Evolutionary conservation across 2,329 filamentous ascomycete genomes (phyloP).

Genomic region (Arthroderma sp.): DNA sequence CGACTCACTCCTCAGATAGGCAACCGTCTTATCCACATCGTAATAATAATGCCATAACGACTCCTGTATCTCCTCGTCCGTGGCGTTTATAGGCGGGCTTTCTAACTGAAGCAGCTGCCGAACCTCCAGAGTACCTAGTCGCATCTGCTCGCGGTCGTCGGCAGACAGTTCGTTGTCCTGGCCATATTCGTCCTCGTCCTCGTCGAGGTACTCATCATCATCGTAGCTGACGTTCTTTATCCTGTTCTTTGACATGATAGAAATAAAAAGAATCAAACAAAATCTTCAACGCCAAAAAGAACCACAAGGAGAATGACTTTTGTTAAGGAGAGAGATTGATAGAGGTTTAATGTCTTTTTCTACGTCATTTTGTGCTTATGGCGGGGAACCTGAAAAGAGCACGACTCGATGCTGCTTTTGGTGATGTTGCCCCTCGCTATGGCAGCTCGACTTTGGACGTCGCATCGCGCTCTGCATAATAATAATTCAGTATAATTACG

Average conservation of each 20-base stretch:
- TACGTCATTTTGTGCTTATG: no score
- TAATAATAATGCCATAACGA: slow-evolving; percentile 94
- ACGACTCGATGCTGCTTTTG: background rate
- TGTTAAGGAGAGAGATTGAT: background rate
- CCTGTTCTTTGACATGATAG: slow-evolving; percentile 32
- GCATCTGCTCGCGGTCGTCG: slow-evolving; percentile 44
- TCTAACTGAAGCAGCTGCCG: slow-evolving; percentile 50
- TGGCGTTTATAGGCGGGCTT: slow-evolving; percentile 45
- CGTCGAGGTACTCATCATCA: slow-evolving; percentile 29
- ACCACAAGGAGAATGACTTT: background rate
- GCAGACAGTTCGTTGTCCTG: slow-evolving; percentile 22
- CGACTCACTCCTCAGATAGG: slow-evolving; percentile 56
- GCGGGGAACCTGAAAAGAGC: background rate
- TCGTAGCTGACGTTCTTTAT: slow-evolving; percentile 33
- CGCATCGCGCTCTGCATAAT: no score
- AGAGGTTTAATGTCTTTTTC: background rate
- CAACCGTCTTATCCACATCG: slow-evolving; percentile 72
- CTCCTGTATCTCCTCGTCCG: slow-evolving; percentile 68
- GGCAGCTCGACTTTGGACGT: no score
- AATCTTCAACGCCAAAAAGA: slow-evolving; percentile 2
- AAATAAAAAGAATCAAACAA: background rate
- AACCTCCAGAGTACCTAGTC: slow-evolving; percentile 53
- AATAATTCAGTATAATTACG: no score
- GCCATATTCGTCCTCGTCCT: slow-evolving; percentile 22
- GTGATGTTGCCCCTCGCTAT: no score